Conservation (phyloP, 2,329 filamentous ascomycete genomes). For the Arthrobotrys musiformis region DNA sequence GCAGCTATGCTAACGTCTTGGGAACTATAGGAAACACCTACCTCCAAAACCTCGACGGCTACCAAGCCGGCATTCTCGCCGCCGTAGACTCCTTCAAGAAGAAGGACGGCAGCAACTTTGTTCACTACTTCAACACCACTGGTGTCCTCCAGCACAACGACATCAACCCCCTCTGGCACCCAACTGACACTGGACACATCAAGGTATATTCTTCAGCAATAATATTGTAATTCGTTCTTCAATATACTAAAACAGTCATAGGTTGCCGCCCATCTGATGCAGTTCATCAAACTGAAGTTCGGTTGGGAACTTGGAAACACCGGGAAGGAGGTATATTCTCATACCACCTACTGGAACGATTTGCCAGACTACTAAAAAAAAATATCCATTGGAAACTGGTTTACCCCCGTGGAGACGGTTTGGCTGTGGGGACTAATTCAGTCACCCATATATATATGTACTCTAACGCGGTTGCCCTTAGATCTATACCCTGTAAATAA, state of each 20-base stretch:
- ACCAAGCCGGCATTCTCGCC: conserved; percentile 66
- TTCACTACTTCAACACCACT: conserved; percentile 72
- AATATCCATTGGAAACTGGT: background rate
- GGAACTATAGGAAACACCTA: conserved; percentile 66
- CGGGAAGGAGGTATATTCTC: conserved; percentile 61
- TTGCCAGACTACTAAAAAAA: conserved; percentile 25
- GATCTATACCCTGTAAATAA: conserved; percentile 25
- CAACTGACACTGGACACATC: conserved; percentile 71
- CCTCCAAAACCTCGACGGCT: conserved; percentile 65
- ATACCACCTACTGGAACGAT: conserved; percentile 47
- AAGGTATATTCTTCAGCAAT: conserved; percentile 63
- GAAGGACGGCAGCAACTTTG: conserved; percentile 64
- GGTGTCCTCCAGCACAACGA: conserved; percentile 73
- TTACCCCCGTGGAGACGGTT: background rate
- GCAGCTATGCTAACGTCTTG: conserved; percentile 64
- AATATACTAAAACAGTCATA: background rate
- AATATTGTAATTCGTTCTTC: background rate
- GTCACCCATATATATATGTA: background rate
- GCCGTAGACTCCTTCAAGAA: conserved; percentile 68
- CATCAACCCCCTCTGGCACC: conserved; percentile 70
- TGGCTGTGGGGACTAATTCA: background rate
- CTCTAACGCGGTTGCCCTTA: background rate
- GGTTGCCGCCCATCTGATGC: conserved; percentile 70
- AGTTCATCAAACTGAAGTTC: conserved; percentile 70
- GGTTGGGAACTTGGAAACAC: conserved; percentile 69